Evolutionary conservation across 139 green algal genomes (phyloP).

Genomic region (Chlorella sp.): DNA sequence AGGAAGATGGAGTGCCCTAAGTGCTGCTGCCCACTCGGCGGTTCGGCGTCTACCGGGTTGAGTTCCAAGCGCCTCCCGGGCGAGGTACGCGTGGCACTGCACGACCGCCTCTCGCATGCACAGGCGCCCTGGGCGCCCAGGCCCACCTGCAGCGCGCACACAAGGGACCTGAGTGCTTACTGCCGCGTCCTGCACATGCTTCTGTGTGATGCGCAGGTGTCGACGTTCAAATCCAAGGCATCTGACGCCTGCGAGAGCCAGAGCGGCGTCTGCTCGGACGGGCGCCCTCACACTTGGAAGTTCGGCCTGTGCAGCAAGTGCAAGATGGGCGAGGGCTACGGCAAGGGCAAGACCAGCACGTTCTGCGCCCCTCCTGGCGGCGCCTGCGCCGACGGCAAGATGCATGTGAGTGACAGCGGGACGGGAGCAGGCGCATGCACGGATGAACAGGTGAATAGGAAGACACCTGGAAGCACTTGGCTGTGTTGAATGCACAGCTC

Average conservation of each 20-base stretch:
- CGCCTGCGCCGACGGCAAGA: constrained; percentile 14
- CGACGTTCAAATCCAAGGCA: constrained; percentile 1
- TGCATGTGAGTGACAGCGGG: too few relatives aligned
- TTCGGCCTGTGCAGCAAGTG: constrained; percentile 30
- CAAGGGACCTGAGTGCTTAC: constrained; percentile 7
- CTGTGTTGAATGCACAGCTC: too few relatives aligned
- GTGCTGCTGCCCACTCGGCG: constrained; percentile 13
- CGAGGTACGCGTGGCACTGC: too few relatives aligned
- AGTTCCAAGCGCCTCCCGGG: too few relatives aligned
- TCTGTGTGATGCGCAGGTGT: too few relatives aligned
- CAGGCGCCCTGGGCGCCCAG: too few relatives aligned
- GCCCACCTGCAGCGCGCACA: not conserved
- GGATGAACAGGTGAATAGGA: too few relatives aligned
- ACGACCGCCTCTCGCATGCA: too few relatives aligned
- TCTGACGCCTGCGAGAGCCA: constrained; percentile 6
- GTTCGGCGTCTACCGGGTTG: too few relatives aligned
- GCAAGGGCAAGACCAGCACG: constrained; percentile 3
- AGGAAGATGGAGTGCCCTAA: constrained; percentile 23
- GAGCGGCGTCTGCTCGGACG: constrained; percentile 15
- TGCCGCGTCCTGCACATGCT: too few relatives aligned
- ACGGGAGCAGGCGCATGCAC: too few relatives aligned
- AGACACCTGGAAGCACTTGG: too few relatives aligned
- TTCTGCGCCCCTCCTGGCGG: constrained; percentile 1
- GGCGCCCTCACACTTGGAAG: constrained; percentile 20
- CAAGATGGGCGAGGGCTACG: constrained; percentile 12